Evolutionary conservation across 768 basidiomycete species (phyloP).

Genomic region (Coprinopsis sp.): DNA sequence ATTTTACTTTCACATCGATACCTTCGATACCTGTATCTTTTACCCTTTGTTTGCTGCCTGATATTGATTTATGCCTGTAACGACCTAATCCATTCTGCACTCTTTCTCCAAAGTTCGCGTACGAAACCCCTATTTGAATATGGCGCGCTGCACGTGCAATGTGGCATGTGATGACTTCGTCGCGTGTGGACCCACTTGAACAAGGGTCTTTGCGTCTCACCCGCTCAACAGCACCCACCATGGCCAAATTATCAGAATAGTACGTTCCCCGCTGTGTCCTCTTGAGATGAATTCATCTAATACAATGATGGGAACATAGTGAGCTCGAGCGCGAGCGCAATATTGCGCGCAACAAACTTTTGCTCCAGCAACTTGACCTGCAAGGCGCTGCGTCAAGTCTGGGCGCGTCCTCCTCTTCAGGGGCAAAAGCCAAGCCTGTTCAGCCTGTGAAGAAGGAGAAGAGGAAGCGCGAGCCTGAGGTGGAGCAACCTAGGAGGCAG

Average conservation of each 20-base stretch:
- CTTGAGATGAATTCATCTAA: neutral
- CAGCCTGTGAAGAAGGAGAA: slow-evolving; percentile 55
- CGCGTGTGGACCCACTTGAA: neutral
- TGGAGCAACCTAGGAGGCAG: slow-evolving; percentile 55
- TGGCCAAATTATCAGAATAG: slow-evolving; percentile 9
- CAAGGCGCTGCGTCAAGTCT: slow-evolving; percentile 50
- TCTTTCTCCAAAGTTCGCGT: too few relatives aligned
- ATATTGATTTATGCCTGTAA: too few relatives aligned
- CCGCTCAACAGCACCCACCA: neutral
- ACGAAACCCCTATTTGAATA: too few relatives aligned
- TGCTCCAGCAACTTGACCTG: slow-evolving; percentile 67
- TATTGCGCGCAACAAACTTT: slow-evolving; percentile 73
- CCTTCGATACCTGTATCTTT: too few relatives aligned
- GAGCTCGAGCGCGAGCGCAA: slow-evolving; percentile 77
- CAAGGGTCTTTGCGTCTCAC: neutral
- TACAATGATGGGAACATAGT: slow-evolving; percentile 26
- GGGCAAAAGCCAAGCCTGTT: slow-evolving; percentile 50
- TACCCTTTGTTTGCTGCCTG: too few relatives aligned
- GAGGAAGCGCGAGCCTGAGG: slow-evolving; percentile 36
- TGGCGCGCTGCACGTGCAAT: too few relatives aligned
- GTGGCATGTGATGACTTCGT: neutral
- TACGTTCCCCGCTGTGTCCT: too few relatives aligned
- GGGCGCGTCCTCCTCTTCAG: slow-evolving; percentile 39
- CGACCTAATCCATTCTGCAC: too few relatives aligned
- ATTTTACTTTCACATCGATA: too few relatives aligned